phyloP scores from a whole-genome alignment of 495 filamentous ascomycete genomes.

The Neurospora terricola region DNA sequence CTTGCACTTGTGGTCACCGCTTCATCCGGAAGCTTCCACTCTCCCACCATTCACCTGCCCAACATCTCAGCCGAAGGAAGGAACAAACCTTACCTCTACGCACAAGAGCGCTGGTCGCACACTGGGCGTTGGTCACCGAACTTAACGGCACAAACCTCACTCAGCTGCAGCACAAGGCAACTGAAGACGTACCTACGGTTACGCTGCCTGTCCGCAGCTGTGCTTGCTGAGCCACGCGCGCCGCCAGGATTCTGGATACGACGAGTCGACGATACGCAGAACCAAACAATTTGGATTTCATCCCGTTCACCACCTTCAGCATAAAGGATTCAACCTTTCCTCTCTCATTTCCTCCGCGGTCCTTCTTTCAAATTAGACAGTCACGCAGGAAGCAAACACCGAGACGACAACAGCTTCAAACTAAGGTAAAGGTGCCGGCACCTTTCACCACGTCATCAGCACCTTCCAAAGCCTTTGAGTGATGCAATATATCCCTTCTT shows the following conservation, averaged over 20 bases:
- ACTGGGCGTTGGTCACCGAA: neutral
- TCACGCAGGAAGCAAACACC: neutral
- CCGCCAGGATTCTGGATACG: neutral
- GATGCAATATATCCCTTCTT: neutral
- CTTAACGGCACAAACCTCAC: neutral
- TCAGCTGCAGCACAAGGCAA: neutral
- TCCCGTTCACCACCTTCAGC: neutral
- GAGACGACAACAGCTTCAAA: neutral
- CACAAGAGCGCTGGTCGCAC: neutral
- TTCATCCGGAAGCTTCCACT: neutral
- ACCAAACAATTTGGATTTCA: neutral
- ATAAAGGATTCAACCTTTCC: neutral
- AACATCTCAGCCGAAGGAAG: neutral
- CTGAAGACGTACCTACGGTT: neutral
- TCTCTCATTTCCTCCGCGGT: neutral
- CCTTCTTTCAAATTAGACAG: neutral
- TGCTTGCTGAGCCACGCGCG: neutral
- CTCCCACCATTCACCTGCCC: neutral
- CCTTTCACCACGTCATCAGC: neutral
- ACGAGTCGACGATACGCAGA: neutral
- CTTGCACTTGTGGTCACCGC: neutral
- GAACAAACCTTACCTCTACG: neutral
- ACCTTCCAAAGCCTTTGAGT: neutral
- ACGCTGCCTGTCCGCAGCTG: neutral
- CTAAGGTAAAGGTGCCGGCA: neutral